Evolutionary conservation across 768 basidiomycete genomes (phyloP).

Genomic region (Trametes meyenii): DNA sequence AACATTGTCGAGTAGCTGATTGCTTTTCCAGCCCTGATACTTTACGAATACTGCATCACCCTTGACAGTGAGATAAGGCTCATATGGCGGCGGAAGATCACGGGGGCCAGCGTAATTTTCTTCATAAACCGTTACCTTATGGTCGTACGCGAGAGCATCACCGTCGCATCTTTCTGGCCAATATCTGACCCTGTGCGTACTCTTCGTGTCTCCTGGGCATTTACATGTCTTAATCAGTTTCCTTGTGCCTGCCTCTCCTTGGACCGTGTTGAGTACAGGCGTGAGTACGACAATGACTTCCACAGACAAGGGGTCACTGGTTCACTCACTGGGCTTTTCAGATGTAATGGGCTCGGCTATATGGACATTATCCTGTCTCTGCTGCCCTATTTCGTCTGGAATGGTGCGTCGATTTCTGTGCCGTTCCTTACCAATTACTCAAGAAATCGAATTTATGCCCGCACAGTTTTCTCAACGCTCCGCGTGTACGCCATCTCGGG

Average conservation of each 20-base stretch:
- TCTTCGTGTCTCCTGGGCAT: background rate
- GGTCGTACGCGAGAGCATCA: conserved; percentile 4
- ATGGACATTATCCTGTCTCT: conserved; percentile 3
- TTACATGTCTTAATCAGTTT: background rate
- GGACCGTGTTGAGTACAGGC: background rate
- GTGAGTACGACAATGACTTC: background rate
- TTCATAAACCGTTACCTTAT: conserved; percentile 18
- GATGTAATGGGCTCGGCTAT: background rate
- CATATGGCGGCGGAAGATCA: conserved; percentile 20
- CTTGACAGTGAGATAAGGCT: conserved; percentile 14
- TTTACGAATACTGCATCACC: conserved; percentile 21
- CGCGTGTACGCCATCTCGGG: conserved; percentile 18
- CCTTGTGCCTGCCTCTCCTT: background rate
- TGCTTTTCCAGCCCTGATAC: background rate
- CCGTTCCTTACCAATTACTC: background rate
- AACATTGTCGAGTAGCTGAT: background rate
- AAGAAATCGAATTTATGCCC: too few relatives aligned
- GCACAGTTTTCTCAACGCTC: conserved; percentile 16
- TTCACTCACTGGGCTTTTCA: background rate
- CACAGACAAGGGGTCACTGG: background rate
- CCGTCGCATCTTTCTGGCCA: background rate
- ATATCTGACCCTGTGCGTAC: background rate
- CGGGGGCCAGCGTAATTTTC: conserved; percentile 17
- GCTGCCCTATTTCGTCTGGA: conserved; percentile 10
- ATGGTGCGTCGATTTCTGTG: background rate